phyloP scores from a whole-genome alignment of 73 alveolate genomes.

The Breviolum minutum region DNA sequence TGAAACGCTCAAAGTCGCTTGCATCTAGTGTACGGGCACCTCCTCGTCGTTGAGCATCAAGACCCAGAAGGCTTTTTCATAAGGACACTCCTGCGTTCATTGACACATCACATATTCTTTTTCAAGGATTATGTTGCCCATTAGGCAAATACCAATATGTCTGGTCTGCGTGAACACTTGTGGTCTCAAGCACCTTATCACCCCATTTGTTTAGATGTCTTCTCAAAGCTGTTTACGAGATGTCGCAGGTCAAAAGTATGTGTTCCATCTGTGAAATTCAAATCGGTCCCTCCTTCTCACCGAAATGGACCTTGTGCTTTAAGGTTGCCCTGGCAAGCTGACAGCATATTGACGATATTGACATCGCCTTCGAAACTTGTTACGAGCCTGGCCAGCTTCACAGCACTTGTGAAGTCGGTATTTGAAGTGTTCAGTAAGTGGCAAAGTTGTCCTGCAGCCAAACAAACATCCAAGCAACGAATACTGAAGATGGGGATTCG shows the following conservation, averaged over 20 bases:
- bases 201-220: too few species aligned
- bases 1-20: too few species aligned
- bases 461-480: too few species aligned
- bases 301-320: slow-evolving; percentile 16
- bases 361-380: not conserved
- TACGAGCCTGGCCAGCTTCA: not conserved
- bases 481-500: too few species aligned
- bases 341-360: too few species aligned
- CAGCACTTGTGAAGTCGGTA: slow-evolving; percentile 21
- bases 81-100: not conserved
- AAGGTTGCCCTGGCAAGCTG: not conserved
- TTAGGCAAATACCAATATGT: too few species aligned
- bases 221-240: too few species aligned
- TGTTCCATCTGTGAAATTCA: too few species aligned
- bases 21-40: not conserved
- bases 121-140: too few species aligned
- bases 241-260: too few species aligned
- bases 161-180: too few species aligned
- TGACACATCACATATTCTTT: not conserved
- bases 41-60: not conserved
- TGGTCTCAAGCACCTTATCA: too few species aligned
- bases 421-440: not conserved
- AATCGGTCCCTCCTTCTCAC: not conserved
- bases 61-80: not conserved
- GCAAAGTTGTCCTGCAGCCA: not conserved